Conservation (phyloP, 805 yeast species). For the Yamadazyma laniorum region DNA sequence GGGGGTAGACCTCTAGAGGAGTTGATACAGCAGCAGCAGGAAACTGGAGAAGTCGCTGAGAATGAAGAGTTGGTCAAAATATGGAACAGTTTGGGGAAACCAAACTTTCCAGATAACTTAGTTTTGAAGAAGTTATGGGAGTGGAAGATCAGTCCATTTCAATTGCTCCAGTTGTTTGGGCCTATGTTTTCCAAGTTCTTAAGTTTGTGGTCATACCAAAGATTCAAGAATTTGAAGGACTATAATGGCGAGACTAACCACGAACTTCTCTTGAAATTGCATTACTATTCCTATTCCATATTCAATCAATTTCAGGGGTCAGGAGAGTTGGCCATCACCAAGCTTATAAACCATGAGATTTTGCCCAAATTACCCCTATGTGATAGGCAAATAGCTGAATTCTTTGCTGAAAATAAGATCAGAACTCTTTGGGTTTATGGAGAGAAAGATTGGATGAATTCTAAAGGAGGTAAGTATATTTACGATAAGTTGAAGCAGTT, state of each 20-base stretch:
- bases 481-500: slow-evolving; percentile 22
- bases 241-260: slow-evolving; percentile 8
- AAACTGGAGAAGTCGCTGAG: slow-evolving; percentile 16
- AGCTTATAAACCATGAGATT: slow-evolving; percentile 39
- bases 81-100: slow-evolving; percentile 37
- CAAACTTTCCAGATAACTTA: slow-evolving; percentile 34
- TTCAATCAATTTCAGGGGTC: slow-evolving; percentile 44
- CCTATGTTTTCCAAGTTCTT: slow-evolving; percentile 40
- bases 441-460: slow-evolving; percentile 45
- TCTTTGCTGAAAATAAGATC: slow-evolving; percentile 22
- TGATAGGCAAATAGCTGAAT: slow-evolving; percentile 37
- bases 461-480: slow-evolving; percentile 35
- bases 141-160: slow-evolving; percentile 38
- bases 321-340: slow-evolving; percentile 44
- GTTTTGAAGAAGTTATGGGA: slow-evolving; percentile 37
- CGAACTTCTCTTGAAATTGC: slow-evolving; percentile 32
- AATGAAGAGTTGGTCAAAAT: slow-evolving; percentile 19
- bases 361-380: slow-evolving; percentile 39
- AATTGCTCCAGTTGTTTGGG: slow-evolving; percentile 35
- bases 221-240: slow-evolving; percentile 32
- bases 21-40: slow-evolving; percentile 18
- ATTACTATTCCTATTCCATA: slow-evolving; percentile 39
- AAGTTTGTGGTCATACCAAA: slow-evolving; percentile 41
- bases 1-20: slow-evolving; percentile 39
- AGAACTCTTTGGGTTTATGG: slow-evolving; percentile 38